Base-by-base conservation (phyloP, 768 basidiomycete species). In the Tylopilus subfusipes region DNA sequence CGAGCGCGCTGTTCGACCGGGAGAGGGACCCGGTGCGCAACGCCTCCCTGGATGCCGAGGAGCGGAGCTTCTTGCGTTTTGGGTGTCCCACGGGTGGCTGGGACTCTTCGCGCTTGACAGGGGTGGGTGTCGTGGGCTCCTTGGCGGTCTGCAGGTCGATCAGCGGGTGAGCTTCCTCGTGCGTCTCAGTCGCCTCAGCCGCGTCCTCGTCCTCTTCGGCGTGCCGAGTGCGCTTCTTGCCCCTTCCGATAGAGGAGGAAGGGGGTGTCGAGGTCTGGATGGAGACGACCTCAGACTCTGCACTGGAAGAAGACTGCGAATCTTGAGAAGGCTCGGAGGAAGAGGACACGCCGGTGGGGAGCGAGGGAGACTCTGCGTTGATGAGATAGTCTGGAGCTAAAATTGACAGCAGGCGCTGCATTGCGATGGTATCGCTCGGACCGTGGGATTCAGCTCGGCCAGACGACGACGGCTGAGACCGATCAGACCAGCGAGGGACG, bases 31-130 rank as follows among this genome's bases (percentile, higher is more conserved):
- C 19, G 12, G 46, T 6, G 5, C 34, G 19, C 19, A 42, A 33
- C 0, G 25, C 33, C 16, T 48, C 52, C 33, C 13, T 14, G 6
- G 55, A 24, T n/a, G 14, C 10, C 3, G 48, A 47, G 0, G 49
- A 21, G 25, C 57, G 53, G 38, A 14, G 48, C 60, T 53, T 62
- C 58, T 49, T 62, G 46, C 65, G 60, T 33, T 48, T 62, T 19
- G 29, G 5, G 3, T 52, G 59, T 12, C 40, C 52, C 21, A 54
- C 53, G 3, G 30, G 48, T 1, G 33, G 8, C 4, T 43, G 24
- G 2, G 34, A 21, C 21, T 46, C 60, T 16, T 42, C 52, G 21
- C 45, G 56, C 42, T 42, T 42, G 42, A n/a, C 27, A 10, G 54
- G 27, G 5, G 46, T 39, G 1, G 52, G 50, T 0, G 56, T 63